Evolutionary conservation across 805 yeast genomes (phyloP), one percentile per base, ranked within the genome.

Genomic region (Candida nonsorbophila): DNA sequence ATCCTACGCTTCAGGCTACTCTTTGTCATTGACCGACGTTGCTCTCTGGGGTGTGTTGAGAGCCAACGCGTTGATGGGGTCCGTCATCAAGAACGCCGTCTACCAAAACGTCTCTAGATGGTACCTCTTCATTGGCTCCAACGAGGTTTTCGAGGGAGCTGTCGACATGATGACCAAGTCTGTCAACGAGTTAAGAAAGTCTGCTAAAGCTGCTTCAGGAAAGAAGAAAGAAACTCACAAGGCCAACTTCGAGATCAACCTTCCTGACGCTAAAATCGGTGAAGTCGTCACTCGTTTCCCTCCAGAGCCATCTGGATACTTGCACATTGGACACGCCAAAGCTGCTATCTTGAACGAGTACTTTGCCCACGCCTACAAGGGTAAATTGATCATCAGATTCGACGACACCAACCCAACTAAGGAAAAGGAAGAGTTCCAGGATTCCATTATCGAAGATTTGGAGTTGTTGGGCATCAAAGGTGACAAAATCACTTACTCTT

Each of bases 321-420:
- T 92, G 62, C 99, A 92, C 64, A 92, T 92, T 63, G 99, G 99
- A 45, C 99, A 92, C 56, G 98, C 95, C 37, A 92, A 92, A 64
- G 98, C 98, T 38, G 99, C 99, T 32, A 72, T 92, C 35, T 74
- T 92, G 55, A 92, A 92, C 68, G 92, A 92, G 63, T 90, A 88
- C 67, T 90, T 92, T 67, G 98, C 99, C 27, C 80, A 85, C 47
- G 82, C 77, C 53, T 92, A 90, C 72, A 83, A 92, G 52, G 99
- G 99, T 57, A 92, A 92, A 64, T 76, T 92, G 57, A 87, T 92
- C 51, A 81, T 92, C 51, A 79, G 99, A 65, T 92, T 92, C 58
- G 99, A 92, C 59, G 99, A 92, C 57, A 92, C 99, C 35, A 92
- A 92, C 59, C 99, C 99, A 22, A 76, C 92, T 32, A 92, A 92